Conservation (phyloP, 805 yeast genomes). For the Blastobotrys chiropterorum region DNA sequence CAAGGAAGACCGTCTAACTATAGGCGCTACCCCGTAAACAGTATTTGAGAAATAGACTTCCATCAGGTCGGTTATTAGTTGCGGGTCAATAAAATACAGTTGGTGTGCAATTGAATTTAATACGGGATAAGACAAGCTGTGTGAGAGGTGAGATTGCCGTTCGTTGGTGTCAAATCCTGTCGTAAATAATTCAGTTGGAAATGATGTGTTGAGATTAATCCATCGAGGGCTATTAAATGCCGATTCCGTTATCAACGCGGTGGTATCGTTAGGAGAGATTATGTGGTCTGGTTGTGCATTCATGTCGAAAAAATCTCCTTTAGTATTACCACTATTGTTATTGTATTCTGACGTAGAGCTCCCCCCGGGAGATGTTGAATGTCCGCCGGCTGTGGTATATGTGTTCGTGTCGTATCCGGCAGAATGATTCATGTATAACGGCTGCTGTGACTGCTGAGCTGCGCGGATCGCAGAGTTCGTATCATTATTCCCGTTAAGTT, state of each 20-base stretch:
- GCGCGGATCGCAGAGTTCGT: background rate
- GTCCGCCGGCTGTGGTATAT: background rate
- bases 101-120: conserved; percentile 13
- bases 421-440: background rate
- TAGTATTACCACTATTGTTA: background rate
- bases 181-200: conserved; percentile 10
- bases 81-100: conserved; percentile 17
- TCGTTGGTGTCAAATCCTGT: conserved; percentile 1
- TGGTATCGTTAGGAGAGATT: background rate
- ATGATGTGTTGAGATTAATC: conserved; percentile 11
- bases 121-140: conserved; percentile 15
- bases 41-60: conserved; percentile 26
- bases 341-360: background rate
- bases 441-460: background rate
- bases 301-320: background rate
- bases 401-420: background rate
- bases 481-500: background rate
- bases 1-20: conserved; percentile 23
- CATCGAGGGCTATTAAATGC: conserved; percentile 10
- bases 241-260: conserved; percentile 6
- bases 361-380: background rate
- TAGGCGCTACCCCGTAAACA: conserved; percentile 25
- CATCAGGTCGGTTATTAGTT: conserved; percentile 23
- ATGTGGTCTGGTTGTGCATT: background rate
- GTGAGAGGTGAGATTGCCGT: conserved; percentile 1